Conservation (phyloP, 2,329 filamentous ascomycete species). For the Celoporthe dispersa region DNA sequence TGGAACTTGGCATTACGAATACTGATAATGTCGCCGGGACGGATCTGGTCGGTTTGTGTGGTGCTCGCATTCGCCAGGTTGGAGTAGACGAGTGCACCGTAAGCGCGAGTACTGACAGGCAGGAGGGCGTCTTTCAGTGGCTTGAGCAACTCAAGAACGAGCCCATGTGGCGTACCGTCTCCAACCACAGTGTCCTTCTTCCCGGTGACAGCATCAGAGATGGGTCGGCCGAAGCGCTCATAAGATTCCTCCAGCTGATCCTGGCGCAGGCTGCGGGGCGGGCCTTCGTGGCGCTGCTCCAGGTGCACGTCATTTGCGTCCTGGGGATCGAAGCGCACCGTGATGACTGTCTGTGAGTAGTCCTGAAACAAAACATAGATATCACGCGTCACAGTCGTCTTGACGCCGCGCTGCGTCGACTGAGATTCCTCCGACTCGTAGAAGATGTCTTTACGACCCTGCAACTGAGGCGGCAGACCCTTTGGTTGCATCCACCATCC, state of each 20-base stretch:
- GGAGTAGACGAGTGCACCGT: constrained; percentile 89
- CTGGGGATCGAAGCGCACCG: constrained; percentile 75
- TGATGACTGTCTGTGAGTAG: constrained; percentile 93
- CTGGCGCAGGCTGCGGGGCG: constrained; percentile 81
- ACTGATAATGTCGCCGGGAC: constrained; percentile 86
- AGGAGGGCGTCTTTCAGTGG: constrained; percentile 74
- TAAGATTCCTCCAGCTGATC: constrained; percentile 92
- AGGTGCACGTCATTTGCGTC: constrained; percentile 74
- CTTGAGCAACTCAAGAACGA: constrained; percentile 79
- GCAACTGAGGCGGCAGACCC: constrained; percentile 78
- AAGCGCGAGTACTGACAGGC: constrained; percentile 86
- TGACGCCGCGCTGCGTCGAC: constrained; percentile 70
- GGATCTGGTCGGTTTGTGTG: constrained; percentile 89
- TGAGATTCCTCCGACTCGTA: constrained; percentile 81
- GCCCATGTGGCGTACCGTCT: constrained; percentile 77
- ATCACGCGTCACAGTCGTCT: constrained; percentile 74
- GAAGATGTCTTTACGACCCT: constrained; percentile 81
- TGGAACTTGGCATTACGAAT: constrained; percentile 94
- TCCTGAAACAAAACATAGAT: constrained; percentile 91
- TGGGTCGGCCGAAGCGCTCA: constrained; percentile 76
- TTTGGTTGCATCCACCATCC: constrained; percentile 89
- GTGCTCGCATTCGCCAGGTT: constrained; percentile 95
- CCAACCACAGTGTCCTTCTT: constrained; percentile 83
- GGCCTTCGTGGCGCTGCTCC: constrained; percentile 85
- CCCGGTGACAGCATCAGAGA: constrained; percentile 69